A percentile compares a stretch with the other conserved stretches of the same genome.
phyloP scores from a whole-genome alignment of 2,329 filamentous ascomycete genomes.

The Escovopsis sp. region DNA sequence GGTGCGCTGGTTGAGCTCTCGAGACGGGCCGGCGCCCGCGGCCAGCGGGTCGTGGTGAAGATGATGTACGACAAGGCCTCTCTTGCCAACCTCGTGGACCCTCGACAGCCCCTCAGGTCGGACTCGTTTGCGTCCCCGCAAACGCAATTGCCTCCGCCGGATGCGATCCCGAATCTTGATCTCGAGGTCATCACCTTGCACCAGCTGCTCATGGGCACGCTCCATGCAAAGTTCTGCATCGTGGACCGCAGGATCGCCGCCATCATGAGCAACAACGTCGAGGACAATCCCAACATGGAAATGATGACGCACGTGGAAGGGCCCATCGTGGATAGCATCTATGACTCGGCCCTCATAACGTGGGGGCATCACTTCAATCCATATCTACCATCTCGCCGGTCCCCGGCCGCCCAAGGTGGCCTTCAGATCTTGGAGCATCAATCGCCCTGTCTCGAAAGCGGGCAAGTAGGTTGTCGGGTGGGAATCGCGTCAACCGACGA shows the following conservation, averaged over 20 bases:
- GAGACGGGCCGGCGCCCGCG: conserved; percentile 42
- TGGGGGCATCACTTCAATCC: conserved; percentile 46
- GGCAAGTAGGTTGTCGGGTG: background rate
- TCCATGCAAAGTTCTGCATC: conserved; percentile 66
- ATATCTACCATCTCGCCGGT: conserved; percentile 3
- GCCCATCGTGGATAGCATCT: conserved; percentile 60
- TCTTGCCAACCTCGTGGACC: conserved; percentile 47
- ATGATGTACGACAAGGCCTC: conserved; percentile 62
- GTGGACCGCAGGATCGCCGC: conserved; percentile 58
- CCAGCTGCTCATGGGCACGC: conserved; percentile 53
- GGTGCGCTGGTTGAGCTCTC: conserved; percentile 58
- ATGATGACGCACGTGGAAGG: conserved; percentile 70
- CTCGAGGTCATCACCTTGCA: conserved; percentile 63
- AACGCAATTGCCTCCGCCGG: conserved; percentile 44
- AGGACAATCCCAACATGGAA: conserved; percentile 66
- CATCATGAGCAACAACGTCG: conserved; percentile 66
- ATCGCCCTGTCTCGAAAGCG: background rate
- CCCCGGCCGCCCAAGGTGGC: conserved; percentile 1
- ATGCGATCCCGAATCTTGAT: conserved; percentile 58
- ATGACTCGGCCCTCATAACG: conserved; percentile 58
- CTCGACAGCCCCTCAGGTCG: conserved; percentile 45
- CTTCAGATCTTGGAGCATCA: conserved; percentile 1
- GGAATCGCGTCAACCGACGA: background rate
- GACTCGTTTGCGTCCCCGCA: conserved; percentile 42
- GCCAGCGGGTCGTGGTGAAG: conserved; percentile 49